Conservation (phyloP, 257 asterid species). For the Jasminum sambac region DNA sequence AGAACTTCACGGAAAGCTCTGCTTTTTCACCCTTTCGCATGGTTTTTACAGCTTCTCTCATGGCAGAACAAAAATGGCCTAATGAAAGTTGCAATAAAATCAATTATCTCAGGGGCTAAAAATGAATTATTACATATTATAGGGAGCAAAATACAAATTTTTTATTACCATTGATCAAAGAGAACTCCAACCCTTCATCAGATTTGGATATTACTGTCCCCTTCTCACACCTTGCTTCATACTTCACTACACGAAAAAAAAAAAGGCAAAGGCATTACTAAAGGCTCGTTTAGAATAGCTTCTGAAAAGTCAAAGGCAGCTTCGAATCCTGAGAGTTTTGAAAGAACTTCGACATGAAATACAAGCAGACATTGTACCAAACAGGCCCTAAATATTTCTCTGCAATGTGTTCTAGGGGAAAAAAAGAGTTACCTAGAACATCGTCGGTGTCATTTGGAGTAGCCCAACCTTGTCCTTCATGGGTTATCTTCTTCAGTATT, state of each 20-base stretch:
- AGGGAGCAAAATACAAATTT: background rate
- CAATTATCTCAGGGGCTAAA: background rate
- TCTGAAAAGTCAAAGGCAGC: too few species aligned
- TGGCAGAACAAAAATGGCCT: constrained; percentile 60
- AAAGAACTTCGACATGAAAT: too few species aligned
- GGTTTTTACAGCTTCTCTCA: constrained; percentile 53
- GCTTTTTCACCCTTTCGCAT: constrained; percentile 71
- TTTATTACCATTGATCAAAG: constrained; percentile 41
- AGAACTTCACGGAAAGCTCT: constrained; percentile 54
- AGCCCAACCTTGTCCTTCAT: constrained; percentile 75
- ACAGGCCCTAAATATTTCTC: too few species aligned
- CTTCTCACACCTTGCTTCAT: constrained; percentile 37
- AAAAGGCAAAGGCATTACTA: background rate
- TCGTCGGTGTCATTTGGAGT: constrained; percentile 59
- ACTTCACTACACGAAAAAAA: constrained; percentile 42
- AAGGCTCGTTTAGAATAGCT: too few species aligned
- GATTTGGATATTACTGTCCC: constrained; percentile 42
- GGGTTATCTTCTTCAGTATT: constrained; percentile 47
- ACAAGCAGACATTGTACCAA: too few species aligned
- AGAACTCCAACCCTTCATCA: constrained; percentile 44
- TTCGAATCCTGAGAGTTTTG: too few species aligned
- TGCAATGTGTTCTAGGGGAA: background rate
- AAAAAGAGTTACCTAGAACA: constrained; percentile 44
- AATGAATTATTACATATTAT: background rate
- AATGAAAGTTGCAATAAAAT: constrained; percentile 3